These are phyloP conservation scores for Heliocybe sulcata DNA, from an alignment of 1,284 basidiomycete species.

Conservation along the genomic window DNA sequence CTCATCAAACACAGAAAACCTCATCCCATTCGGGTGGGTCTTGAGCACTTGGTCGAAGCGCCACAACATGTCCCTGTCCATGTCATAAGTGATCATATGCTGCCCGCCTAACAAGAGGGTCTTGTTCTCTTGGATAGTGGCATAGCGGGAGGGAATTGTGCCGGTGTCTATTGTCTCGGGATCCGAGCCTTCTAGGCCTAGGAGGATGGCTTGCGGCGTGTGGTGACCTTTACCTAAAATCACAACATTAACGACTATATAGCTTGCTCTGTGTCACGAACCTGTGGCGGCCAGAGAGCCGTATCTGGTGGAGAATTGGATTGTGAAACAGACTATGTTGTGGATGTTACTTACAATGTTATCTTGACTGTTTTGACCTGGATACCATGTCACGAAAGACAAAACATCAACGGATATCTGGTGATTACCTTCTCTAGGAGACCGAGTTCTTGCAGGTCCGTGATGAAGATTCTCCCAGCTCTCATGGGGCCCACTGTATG, in stretches of 20 bases:
- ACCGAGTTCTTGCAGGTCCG: constrained; percentile 65
- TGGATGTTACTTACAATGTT: constrained; percentile 51
- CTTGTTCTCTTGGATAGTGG: constrained; percentile 60
- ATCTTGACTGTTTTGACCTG: constrained; percentile 81
- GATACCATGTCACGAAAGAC: constrained; percentile 2
- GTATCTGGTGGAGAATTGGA: constrained; percentile 35
- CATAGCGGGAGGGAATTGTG: constrained; percentile 69
- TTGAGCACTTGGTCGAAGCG: constrained; percentile 78
- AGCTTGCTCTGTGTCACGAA: constrained; percentile 18
- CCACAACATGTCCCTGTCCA: constrained; percentile 90
- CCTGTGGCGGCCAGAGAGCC: constrained; percentile 76
- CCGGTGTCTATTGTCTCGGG: constrained; percentile 84
- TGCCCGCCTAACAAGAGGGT: constrained; percentile 65
- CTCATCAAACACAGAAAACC: constrained; percentile 80
- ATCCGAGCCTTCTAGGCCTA: constrained; percentile 86
- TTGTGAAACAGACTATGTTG: not conserved
- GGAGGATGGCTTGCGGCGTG: constrained; percentile 88
- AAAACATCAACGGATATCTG: not conserved
- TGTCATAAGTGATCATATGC: constrained; percentile 75
- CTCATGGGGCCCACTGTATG: constrained; percentile 91
- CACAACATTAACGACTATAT: not conserved
- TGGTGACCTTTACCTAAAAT: constrained; percentile 83
- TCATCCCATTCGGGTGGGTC: constrained; percentile 87
- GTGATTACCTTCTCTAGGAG: constrained; percentile 60
- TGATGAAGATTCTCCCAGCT: constrained; percentile 82